A percentile compares a stretch with the other conserved stretches of the same genome.
Evolutionary conservation across 2,329 filamentous ascomycete genomes (phyloP).

Genomic region (Neoarthrinium moseri): DNA sequence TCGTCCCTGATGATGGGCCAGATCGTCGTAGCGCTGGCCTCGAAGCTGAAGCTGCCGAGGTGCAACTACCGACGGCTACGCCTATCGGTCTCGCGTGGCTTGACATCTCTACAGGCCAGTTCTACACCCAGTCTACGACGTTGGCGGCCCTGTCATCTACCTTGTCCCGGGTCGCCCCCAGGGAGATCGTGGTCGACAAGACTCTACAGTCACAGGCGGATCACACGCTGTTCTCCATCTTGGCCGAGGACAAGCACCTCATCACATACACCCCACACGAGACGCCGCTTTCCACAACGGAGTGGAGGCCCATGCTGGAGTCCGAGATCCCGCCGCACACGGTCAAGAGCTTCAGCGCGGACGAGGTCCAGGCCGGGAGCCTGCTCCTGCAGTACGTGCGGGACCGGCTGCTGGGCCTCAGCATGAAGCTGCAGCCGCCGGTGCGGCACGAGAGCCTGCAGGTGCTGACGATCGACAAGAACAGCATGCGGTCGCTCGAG

Average conservation of each 20-base stretch:
- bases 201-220: conserved; percentile 55
- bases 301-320: conserved; percentile 79
- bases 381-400: conserved; percentile 83
- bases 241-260: conserved; percentile 73
- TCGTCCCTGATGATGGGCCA: neutral
- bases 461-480: conserved; percentile 88
- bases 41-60: conserved; percentile 4
- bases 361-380: conserved; percentile 76
- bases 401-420: conserved; percentile 72
- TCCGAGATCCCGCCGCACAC: conserved; percentile 58
- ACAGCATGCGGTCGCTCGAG: conserved; percentile 85
- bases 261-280: conserved; percentile 66
- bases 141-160: conserved; percentile 73
- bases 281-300: conserved; percentile 47
- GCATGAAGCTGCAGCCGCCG: conserved; percentile 82
- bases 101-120: conserved; percentile 91
- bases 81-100: conserved; percentile 80
- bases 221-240: conserved; percentile 62
- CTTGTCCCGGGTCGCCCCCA: conserved; percentile 77
- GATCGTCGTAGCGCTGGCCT: neutral
- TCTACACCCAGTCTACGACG: conserved; percentile 78
- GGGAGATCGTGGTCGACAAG: conserved; percentile 79
- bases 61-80: conserved; percentile 14
- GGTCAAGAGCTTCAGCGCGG: conserved; percentile 56
- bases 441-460: conserved; percentile 71